phyloP scores from a whole-genome alignment of 1,139 yeast species.

The Taphrina sp. region DNA sequence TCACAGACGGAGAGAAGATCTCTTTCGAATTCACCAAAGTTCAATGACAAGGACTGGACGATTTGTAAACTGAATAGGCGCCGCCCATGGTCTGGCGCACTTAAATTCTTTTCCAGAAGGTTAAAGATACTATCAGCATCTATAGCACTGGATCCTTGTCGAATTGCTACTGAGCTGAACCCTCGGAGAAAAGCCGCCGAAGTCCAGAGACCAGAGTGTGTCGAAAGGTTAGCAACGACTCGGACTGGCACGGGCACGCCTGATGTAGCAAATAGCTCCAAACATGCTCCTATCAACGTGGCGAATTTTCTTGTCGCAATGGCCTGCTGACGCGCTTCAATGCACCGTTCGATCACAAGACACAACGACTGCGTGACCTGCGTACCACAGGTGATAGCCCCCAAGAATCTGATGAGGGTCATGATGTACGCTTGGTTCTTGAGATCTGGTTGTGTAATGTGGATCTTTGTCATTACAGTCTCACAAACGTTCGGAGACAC shows the following conservation, averaged over 20 bases:
- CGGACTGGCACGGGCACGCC: neutral
- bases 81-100: conserved; percentile 22
- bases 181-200: conserved; percentile 18
- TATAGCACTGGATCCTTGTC: neutral
- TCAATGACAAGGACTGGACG: conserved; percentile 13
- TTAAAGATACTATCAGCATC: neutral
- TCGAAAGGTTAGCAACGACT: neutral
- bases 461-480: neutral
- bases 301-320: neutral
- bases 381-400: neutral
- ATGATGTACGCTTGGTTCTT: conserved; percentile 3
- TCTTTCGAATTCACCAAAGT: conserved; percentile 36
- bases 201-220: conserved; percentile 8
- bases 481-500: neutral
- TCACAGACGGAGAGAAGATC: conserved; percentile 48
- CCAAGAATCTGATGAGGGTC: neutral
- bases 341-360: neutral
- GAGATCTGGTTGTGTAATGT: neutral
- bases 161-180: neutral
- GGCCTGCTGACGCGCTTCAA: neutral
- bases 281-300: conserved; percentile 5
- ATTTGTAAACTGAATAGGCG: conserved; percentile 26
- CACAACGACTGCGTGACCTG: neutral
- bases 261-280: conserved; percentile 6
- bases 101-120: conserved; percentile 16